Conservation (phyloP, 2,329 filamentous ascomycete species). For the Dendryphion nanum region DNA sequence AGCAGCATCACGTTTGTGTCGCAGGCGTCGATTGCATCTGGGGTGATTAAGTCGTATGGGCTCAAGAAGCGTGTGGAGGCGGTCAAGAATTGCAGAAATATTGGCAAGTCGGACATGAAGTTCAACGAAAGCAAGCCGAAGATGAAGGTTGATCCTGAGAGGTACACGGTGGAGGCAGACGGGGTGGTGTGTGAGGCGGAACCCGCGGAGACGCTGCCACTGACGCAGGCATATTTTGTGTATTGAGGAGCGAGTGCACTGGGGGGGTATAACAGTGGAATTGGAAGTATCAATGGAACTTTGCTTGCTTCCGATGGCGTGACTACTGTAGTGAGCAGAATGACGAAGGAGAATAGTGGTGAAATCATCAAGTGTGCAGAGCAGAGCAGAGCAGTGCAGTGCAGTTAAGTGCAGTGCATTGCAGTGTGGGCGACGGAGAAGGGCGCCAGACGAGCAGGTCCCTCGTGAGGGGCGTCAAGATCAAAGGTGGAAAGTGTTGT, state of each 20-base stretch:
- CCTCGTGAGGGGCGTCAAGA: too few species aligned
- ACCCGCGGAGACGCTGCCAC: constrained; percentile 67
- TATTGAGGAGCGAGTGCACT: constrained; percentile 59
- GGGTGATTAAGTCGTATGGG: constrained; percentile 68
- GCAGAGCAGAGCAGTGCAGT: too few species aligned
- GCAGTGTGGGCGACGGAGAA: too few species aligned
- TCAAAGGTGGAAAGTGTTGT: too few species aligned
- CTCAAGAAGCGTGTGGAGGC: constrained; percentile 78
- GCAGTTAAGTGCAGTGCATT: too few species aligned
- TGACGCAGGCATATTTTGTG: constrained; percentile 75
- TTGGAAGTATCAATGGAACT: too few species aligned
- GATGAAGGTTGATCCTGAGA: constrained; percentile 91
- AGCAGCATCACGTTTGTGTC: constrained; percentile 84
- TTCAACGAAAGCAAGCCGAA: constrained; percentile 79
- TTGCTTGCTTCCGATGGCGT: too few species aligned
- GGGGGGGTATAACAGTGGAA: too few species aligned
- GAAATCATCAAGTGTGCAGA: too few species aligned
- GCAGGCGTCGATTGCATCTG: constrained; percentile 64
- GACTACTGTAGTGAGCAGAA: too few species aligned
- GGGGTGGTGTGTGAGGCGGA: constrained; percentile 71
- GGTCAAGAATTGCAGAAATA: constrained; percentile 70
- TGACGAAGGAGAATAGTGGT: too few species aligned
- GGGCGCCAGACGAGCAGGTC: too few species aligned
- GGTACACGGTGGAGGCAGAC: constrained; percentile 83
- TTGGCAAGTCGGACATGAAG: constrained; percentile 87